These are phyloP conservation scores for Coemansia sp. DNA, from an alignment of 192 early-diverging fungal species.

Conservation along the genomic window DNA sequence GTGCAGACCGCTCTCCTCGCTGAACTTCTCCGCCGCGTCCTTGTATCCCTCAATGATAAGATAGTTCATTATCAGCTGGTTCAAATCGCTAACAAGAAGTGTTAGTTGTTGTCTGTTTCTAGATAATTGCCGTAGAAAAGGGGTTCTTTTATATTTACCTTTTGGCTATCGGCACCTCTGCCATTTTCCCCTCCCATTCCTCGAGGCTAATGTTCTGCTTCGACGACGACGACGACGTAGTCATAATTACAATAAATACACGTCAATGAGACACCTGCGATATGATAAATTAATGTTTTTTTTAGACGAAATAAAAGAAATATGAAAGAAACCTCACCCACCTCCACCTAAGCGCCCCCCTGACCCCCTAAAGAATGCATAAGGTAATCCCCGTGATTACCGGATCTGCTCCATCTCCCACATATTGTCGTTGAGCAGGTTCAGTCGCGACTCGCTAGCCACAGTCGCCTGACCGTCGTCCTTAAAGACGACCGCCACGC, in stretches of 20 bases:
- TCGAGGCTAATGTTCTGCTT: slow-evolving; percentile 67
- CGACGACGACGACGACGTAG: slow-evolving; percentile 42
- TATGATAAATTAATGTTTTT: not conserved
- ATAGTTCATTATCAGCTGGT: slow-evolving; percentile 99
- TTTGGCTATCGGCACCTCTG: slow-evolving; percentile 83
- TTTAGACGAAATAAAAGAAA: not conserved
- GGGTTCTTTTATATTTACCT: slow-evolving; percentile 51
- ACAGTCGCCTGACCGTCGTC: not conserved
- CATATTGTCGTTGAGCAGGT: not conserved
- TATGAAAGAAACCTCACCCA: not conserved
- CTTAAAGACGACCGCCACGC: not conserved
- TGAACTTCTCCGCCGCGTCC: slow-evolving; percentile 97
- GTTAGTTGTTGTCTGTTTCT: no score
- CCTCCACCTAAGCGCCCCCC: not conserved
- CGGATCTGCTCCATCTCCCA: not conserved
- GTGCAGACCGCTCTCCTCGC: slow-evolving; percentile 78
- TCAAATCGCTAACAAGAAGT: slow-evolving; percentile 69
- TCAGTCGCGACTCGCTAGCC: not conserved
- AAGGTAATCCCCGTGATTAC: not conserved
- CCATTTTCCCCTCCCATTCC: slow-evolving; percentile 84
- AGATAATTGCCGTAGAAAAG: no score
- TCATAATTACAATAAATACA: slow-evolving; percentile 18
- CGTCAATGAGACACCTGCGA: no score
- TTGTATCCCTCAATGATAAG: slow-evolving; percentile 98
- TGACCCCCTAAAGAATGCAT: not conserved